Percentiles rank a stretch among this genome's conserved stretches.
Evolutionary conservation across 2,329 filamentous ascomycete species (phyloP).

Genomic region (Fusarium oxysporum): DNA sequence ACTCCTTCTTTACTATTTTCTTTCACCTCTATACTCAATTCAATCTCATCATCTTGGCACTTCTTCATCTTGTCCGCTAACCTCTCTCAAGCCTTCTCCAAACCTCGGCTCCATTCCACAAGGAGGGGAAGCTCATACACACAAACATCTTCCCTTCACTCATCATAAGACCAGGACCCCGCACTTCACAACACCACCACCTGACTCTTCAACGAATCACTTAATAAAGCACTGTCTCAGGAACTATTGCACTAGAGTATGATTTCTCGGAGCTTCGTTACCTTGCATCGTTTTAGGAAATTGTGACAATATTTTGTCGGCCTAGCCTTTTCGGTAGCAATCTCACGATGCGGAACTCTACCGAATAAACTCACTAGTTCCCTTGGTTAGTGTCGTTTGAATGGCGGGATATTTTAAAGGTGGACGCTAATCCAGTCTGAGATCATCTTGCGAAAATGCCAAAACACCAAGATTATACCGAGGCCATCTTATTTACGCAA

Average conservation of each 20-base stretch:
- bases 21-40: fast-evolving
- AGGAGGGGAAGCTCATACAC: conserved; percentile 13
- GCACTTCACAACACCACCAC: conserved; percentile 23
- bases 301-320: not conserved
- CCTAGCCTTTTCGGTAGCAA: not conserved
- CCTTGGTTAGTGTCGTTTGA: not conserved
- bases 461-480: not conserved
- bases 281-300: conserved; percentile 11
- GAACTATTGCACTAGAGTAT: not conserved
- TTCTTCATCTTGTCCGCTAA: not conserved
- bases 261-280: conserved; percentile 8
- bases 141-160: not conserved
- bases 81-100: not conserved
- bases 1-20: fast-evolving
- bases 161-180: conserved; percentile 21
- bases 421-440: not conserved
- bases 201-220: not conserved
- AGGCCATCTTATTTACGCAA: not conserved
- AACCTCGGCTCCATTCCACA: conserved; percentile 1
- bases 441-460: not conserved
- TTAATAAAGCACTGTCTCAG: not conserved
- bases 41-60: fast-evolving
- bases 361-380: not conserved
- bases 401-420: not conserved
- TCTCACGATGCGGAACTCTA: not conserved